Percentiles rank a stretch among this genome's conserved stretches.
Evolutionary conservation across 73 alveolate species (phyloP).

Genomic region (Uronychia setigera): DNA sequence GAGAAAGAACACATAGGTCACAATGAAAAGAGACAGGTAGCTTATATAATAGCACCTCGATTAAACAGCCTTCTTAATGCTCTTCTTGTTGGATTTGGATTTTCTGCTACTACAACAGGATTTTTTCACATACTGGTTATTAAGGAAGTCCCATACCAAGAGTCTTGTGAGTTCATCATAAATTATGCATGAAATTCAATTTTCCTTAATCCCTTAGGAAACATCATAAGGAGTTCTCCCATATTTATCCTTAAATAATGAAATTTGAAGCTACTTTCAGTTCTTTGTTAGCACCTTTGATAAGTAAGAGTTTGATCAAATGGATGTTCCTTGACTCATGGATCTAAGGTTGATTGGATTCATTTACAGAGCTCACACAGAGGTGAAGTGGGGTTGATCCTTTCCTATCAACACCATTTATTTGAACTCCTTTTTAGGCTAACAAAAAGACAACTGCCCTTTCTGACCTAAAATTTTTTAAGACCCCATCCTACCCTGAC

Average conservation of each 20-base stretch:
- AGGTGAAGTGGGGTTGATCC: conserved; percentile 45
- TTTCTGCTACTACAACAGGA: too few species aligned
- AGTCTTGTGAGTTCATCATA: conserved; percentile 31
- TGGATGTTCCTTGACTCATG: conserved; percentile 7
- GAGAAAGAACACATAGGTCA: background rate
- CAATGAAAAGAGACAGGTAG: background rate
- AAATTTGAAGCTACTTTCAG: too few species aligned
- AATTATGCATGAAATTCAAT: conserved; percentile 30
- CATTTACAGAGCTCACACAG: conserved; percentile 31
- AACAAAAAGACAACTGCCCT: conserved; percentile 19
- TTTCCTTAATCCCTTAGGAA: background rate
- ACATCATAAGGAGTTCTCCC: conserved; percentile 50
- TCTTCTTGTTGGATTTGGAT: too few species aligned
- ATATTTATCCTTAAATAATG: conserved; percentile 11
- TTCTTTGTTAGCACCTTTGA: conserved; percentile 50
- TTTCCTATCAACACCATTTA: conserved; percentile 8
- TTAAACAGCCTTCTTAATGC: too few species aligned
- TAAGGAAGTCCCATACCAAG: conserved; percentile 9
- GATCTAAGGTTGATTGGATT: too few species aligned
- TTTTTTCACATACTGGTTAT: background rate
- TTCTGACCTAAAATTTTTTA: background rate
- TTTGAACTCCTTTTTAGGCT: conserved; percentile 48
- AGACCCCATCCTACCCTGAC: conserved; percentile 1
- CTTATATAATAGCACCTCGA: too few species aligned
- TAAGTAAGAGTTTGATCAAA: conserved; percentile 7